A percentile compares a stretch with the other conserved stretches of the same genome.
phyloP scores from a whole-genome alignment of 1,139 yeast genomes.

The Diutina pseudorugosa region DNA sequence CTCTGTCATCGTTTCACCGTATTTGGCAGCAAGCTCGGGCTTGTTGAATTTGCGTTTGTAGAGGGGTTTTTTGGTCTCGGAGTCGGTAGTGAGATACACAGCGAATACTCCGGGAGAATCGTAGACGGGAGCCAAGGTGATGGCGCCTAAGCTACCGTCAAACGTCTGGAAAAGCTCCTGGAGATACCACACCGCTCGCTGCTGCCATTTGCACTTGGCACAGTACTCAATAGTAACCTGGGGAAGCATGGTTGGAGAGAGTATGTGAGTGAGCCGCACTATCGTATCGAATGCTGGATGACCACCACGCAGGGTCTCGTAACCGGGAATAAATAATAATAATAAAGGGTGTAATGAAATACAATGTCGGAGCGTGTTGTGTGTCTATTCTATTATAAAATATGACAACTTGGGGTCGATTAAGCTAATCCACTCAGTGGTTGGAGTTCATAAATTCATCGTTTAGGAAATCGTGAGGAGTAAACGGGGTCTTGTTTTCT shows the following conservation, averaged over 20 bases:
- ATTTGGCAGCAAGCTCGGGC: constrained; percentile 5
- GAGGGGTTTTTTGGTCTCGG: constrained; percentile 11
- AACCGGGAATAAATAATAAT: neutral
- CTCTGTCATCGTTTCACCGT: constrained; percentile 16
- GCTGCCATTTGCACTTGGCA: constrained; percentile 36
- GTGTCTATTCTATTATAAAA: no score
- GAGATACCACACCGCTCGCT: constrained; percentile 34
- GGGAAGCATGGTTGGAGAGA: constrained; percentile 12
- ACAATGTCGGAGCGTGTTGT: neutral
- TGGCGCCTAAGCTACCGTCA: constrained; percentile 19
- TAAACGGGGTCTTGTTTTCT: constrained; percentile 28
- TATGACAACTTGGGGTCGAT: neutral
- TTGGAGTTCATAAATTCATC: constrained; percentile 14
- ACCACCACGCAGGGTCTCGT: neutral
- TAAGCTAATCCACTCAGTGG: neutral
- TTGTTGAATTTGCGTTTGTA: constrained; percentile 29
- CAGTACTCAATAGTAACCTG: constrained; percentile 28
- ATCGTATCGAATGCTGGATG: neutral
- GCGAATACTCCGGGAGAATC: constrained; percentile 29
- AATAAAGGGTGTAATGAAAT: no score
- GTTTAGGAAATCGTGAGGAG: constrained; percentile 29
- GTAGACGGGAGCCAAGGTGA: constrained; percentile 26
- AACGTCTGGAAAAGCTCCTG: constrained; percentile 35
- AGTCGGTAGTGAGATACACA: constrained; percentile 9
- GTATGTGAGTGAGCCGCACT: neutral